A percentile compares a stretch with the other conserved stretches of the same genome.
These are phyloP conservation scores for Wickerhamomyces pijperi DNA, from an alignment of 805 yeast species.

Conservation along the genomic window DNA sequence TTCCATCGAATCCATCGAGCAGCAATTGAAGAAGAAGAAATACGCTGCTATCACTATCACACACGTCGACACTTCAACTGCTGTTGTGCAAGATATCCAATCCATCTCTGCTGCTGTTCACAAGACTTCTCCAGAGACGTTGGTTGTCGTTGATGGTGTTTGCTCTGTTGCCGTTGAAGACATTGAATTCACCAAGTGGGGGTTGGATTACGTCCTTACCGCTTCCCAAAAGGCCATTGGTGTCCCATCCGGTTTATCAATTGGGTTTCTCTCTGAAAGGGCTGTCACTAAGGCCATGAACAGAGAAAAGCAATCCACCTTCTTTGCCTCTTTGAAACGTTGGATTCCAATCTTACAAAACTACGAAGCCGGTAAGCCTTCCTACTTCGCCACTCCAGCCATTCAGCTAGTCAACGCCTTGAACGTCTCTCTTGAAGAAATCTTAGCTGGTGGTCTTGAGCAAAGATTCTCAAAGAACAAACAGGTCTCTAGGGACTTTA, in stretches of 20 bases:
- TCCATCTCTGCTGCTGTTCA: constrained; percentile 51
- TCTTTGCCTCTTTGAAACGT: constrained; percentile 61
- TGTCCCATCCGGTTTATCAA: constrained; percentile 84
- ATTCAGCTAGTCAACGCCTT: constrained; percentile 78
- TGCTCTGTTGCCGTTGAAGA: constrained; percentile 89
- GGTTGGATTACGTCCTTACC: constrained; percentile 74
- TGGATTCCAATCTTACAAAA: constrained; percentile 88
- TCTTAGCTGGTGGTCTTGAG: constrained; percentile 44
- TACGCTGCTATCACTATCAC: constrained; percentile 75
- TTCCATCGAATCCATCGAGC: constrained; percentile 42
- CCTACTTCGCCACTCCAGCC: constrained; percentile 97
- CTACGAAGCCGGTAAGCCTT: constrained; percentile 69
- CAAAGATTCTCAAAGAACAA: constrained; percentile 54
- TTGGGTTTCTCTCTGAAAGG: constrained; percentile 64
- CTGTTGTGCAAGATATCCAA: constrained; percentile 71
- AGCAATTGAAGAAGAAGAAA: constrained; percentile 35
- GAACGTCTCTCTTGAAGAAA: constrained; percentile 63
- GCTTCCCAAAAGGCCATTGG: constrained; percentile 96
- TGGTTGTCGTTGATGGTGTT: constrained; percentile 86
- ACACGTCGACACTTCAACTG: constrained; percentile 94
- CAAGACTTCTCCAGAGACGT: constrained; percentile 61
- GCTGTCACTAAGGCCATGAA: constrained; percentile 53
- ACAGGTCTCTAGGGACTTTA: constrained; percentile 53
- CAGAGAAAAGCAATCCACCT: constrained; percentile 32
- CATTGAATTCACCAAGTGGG: constrained; percentile 81